Evolutionary conservation across 2,329 filamentous ascomycete species (phyloP).

Genomic region (Calonectria ilicicola): DNA sequence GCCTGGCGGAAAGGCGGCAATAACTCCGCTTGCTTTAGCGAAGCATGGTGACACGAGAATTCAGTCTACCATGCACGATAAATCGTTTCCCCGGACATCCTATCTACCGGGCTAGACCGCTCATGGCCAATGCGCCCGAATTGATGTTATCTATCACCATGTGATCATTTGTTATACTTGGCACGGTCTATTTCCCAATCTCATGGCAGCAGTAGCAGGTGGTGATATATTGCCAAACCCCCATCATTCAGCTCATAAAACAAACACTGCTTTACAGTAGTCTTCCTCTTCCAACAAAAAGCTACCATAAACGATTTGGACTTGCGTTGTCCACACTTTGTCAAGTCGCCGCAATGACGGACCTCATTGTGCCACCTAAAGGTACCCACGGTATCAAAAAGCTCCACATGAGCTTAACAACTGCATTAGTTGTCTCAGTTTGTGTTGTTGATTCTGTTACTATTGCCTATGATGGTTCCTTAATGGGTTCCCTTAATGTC

Average conservation of each 20-base stretch:
- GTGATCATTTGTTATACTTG: not conserved
- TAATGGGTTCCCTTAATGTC: constrained; percentile 14
- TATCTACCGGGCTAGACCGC: not conserved
- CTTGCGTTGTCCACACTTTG: too few relatives aligned
- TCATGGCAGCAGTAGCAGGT: not conserved
- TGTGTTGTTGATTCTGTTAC: constrained; percentile 4
- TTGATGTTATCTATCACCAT: not conserved
- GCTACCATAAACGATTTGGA: too few relatives aligned
- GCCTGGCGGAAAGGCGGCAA: not conserved
- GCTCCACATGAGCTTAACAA: not conserved
- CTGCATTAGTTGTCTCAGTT: not conserved
- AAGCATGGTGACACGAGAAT: not conserved
- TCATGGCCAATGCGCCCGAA: not conserved
- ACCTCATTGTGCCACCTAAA: not conserved
- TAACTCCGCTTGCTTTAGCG: not conserved
- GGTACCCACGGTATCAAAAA: not conserved
- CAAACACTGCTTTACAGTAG: not conserved
- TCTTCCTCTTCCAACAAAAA: too few relatives aligned
- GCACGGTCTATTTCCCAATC: not conserved
- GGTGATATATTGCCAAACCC: not conserved
- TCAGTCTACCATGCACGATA: not conserved
- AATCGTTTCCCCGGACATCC: not conserved
- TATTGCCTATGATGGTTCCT: constrained; percentile 5
- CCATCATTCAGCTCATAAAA: not conserved
- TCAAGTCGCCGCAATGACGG: not conserved